phyloP scores from a whole-genome alignment of 257 asterid genomes.

The Solanum tarapatanum region DNA sequence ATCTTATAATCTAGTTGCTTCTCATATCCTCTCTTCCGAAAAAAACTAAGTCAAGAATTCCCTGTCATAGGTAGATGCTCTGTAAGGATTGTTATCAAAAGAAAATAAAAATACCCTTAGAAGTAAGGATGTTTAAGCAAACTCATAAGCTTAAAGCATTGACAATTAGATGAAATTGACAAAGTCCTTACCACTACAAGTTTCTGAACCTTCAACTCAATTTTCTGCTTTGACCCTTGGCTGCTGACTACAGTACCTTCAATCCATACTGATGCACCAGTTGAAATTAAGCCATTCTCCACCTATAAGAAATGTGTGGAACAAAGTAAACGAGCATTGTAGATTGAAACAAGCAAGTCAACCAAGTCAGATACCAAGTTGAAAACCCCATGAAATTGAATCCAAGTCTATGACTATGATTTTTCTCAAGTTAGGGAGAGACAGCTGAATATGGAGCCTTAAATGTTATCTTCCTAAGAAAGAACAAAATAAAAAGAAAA shows the following conservation, averaged over 20 bases:
- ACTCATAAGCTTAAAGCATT: background rate
- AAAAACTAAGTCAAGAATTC: background rate
- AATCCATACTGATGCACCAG: constrained; percentile 84
- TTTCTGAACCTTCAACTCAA: constrained; percentile 81
- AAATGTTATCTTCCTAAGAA: background rate
- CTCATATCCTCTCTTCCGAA: background rate
- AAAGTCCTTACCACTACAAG: constrained; percentile 55
- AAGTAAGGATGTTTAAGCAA: background rate
- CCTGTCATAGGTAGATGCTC: background rate
- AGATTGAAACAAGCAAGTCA: background rate
- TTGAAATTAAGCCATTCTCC: constrained; percentile 57
- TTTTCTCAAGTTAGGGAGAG: background rate
- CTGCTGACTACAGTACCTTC: constrained; percentile 74
- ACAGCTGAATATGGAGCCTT: background rate
- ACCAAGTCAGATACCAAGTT: background rate
- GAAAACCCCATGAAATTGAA: background rate
- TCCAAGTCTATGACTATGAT: background rate
- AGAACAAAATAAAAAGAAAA: background rate
- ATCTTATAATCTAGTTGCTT: background rate
- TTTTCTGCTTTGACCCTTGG: constrained; percentile 92
- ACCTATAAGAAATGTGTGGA: constrained; percentile 32
- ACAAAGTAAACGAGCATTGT: background rate
- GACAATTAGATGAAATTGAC: background rate
- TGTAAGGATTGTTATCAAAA: background rate
- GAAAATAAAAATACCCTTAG: background rate